phyloP scores from a whole-genome alignment of 2,329 filamentous ascomycete genomes.

The Septoria petroselini region DNA sequence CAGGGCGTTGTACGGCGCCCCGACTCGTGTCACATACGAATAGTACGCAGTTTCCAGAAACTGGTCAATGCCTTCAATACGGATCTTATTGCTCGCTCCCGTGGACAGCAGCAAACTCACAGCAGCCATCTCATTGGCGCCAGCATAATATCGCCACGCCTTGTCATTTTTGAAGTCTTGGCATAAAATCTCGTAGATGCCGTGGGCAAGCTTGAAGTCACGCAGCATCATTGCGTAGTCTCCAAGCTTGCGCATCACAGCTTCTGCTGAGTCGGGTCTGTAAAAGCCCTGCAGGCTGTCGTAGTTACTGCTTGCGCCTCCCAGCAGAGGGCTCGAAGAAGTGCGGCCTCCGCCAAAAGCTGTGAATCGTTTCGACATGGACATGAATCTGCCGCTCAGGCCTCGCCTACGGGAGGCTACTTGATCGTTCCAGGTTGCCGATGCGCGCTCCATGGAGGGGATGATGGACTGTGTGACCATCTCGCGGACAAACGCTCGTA shows the following conservation, averaged over 20 bases:
- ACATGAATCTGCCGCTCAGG: conserved; percentile 89
- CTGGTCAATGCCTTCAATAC: conserved; percentile 76
- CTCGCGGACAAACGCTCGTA: conserved; percentile 86
- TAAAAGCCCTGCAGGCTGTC: conserved; percentile 78
- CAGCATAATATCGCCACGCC: conserved; percentile 93
- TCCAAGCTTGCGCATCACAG: conserved; percentile 85
- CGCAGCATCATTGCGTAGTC: conserved; percentile 97
- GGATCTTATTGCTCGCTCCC: conserved; percentile 68
- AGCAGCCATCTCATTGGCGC: conserved; percentile 91
- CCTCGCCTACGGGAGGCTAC: conserved; percentile 86
- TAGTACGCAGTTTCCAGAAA: conserved; percentile 89
- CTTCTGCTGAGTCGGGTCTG: conserved; percentile 77
- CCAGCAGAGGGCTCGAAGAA: conserved; percentile 49
- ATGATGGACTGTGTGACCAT: conserved; percentile 93
- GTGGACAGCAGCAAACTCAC: conserved; percentile 77
- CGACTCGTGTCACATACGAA: conserved; percentile 84
- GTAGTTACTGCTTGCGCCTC: conserved; percentile 64
- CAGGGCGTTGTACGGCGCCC: conserved; percentile 72
- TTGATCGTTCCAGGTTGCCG: conserved; percentile 95
- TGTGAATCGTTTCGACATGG: conserved; percentile 83
- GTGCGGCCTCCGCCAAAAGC: conserved; percentile 67
- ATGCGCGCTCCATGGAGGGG: conserved; percentile 90
- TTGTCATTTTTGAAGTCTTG: conserved; percentile 92
- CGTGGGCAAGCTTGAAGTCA: conserved; percentile 89
- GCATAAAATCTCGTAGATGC: conserved; percentile 85